These are phyloP conservation scores for Fusarium sp. DNA, from an alignment of 2,329 filamentous ascomycete genomes.

Conservation along the genomic window DNA sequence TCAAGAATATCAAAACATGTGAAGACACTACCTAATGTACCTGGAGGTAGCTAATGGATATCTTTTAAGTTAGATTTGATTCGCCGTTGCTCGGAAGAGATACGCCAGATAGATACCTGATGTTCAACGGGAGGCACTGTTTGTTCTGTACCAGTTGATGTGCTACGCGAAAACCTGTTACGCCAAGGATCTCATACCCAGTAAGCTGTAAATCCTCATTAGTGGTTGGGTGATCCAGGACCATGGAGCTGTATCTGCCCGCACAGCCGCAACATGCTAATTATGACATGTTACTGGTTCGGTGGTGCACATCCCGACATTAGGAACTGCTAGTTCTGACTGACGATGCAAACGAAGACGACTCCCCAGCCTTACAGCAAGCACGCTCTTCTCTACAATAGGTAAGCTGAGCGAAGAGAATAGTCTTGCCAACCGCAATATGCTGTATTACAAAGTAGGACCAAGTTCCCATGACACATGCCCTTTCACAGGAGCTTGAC, in stretches of 20 bases:
- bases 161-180: background rate
- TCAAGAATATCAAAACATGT: background rate
- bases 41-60: background rate
- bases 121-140: background rate
- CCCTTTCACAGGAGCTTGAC: background rate
- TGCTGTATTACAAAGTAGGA: background rate
- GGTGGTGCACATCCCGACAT: background rate
- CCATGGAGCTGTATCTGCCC: conserved; percentile 10
- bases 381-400: background rate
- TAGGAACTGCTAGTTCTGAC: background rate
- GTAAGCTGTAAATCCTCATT: background rate
- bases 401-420: conserved; percentile 6
- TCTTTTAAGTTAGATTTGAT: background rate
- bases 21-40: background rate
- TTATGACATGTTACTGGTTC: conserved; percentile 5
- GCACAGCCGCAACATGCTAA: conserved; percentile 6
- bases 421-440: conserved; percentile 6
- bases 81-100: background rate
- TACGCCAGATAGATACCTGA: background rate
- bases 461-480: background rate
- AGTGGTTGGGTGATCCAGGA: background rate
- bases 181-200: background rate
- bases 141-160: background rate
- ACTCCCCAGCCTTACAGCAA: background rate
- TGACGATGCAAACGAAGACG: background rate